Base-by-base conservation (phyloP, 139 green algal genomes). In the Micractinium conductrix region DNA sequence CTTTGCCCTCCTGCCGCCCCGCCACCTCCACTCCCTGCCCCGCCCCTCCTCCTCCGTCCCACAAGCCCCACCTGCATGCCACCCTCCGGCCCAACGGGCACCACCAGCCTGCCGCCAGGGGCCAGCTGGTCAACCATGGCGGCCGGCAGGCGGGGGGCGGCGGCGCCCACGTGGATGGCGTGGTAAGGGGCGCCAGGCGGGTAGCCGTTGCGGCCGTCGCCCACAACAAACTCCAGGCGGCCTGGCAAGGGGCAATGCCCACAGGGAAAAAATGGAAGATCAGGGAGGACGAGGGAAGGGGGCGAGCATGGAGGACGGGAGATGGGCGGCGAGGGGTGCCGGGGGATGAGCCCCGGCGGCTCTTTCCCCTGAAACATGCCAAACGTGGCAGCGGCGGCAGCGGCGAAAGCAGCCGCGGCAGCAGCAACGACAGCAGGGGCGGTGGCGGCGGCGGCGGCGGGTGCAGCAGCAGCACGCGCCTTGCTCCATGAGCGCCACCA, bases 81-180 rank as follows among this genome's bases (percentile, higher is more conserved):
- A n/a, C 78, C 78, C 35, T 81, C 71, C 1, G 78, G 78, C 9
- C 84, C 84, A 26, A 87, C 69, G 4, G 84, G 84, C 48, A 84
- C 30, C 38, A 89, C 79, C 88, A 92, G 82, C 35, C 86, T 71
- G 22, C 88, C 88, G 24, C 88, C 86, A 0, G 83, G 83, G 30
- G 86, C 86, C 24, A 92, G 86, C 89, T 93, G 94, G 38, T 95
- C 88, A 17, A 96, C 87, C 24, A 93, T 84, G 12, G 79, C 87
- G 40, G 86, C 21, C 10, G 95, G 96, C 33, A 97, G 79, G 44
- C 88, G 68, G 7, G 91, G 86, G 0, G 95, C 94, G n/a, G 95
- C 95, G 1, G 96, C 96, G 4, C 96, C 96, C 60, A 97, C 96
- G 85, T 99, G 96, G 79, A 99, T 99, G 80, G 93, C 94, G 74